Evolutionary conservation across 2,329 filamentous ascomycete genomes (phyloP).

Genomic region (Colletotrichum coccodes): DNA sequence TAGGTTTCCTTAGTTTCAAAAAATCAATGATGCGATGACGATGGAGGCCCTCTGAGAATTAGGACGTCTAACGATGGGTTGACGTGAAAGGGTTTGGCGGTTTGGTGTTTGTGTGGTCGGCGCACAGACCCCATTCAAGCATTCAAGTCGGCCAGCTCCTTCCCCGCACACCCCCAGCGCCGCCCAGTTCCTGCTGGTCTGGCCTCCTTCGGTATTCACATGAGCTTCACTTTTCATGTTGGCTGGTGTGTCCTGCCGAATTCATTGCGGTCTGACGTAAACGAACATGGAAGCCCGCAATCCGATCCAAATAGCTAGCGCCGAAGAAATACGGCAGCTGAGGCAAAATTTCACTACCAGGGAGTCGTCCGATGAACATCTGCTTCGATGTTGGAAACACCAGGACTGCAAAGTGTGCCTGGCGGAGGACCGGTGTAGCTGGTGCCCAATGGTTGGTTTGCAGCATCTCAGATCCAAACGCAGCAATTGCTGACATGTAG

Average conservation of each 20-base stretch:
- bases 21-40: neutral
- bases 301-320: neutral
- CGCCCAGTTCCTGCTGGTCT: neutral
- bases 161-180: constrained; percentile 6
- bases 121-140: constrained; percentile 8
- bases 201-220: neutral
- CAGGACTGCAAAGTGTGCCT: constrained; percentile 61
- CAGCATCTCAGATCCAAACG: neutral
- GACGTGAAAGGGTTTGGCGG: neutral
- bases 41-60: neutral
- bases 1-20: neutral
- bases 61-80: neutral
- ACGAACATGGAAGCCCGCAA: neutral
- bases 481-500: constrained; percentile 5
- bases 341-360: constrained; percentile 43
- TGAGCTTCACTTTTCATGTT: neutral
- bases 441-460: constrained; percentile 62
- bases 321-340: constrained; percentile 7
- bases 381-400: constrained; percentile 61
- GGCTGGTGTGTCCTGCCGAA: neutral
- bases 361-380: constrained; percentile 47
- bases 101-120: neutral
- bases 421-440: constrained; percentile 54
- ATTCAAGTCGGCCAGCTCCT: neutral
- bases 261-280: neutral